Base-by-base conservation (phyloP, 2,329 filamentous ascomycete species). In the Hypoxylon sp. region DNA sequence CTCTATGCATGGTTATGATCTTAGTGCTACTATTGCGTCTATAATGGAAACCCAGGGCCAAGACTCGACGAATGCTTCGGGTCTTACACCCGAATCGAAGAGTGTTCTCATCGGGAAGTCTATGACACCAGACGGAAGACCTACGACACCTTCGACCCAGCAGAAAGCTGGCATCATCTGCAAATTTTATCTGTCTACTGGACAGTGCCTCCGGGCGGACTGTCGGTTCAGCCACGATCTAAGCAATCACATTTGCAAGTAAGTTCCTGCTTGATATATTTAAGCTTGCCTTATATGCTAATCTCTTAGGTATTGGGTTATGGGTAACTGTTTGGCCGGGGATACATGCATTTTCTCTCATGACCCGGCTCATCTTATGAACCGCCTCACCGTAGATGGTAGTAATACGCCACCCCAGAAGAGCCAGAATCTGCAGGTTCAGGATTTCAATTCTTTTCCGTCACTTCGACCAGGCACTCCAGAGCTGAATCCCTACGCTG, bases 221-320 rank as follows among this genome's bases (percentile, higher is more conserved):
- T 99, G 96, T 79, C 91, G 95, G 63, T 99, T 98, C 80, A 97
- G 94, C 73, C 96, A 99, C 80, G 95, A 99, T 79, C 87, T 97
- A 48, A 97, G 93, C 77, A 97, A 93, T 76, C 96, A 98, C 75
- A 87, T 99, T 68, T 99, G 96, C 94, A 98, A 98, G 93, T 97
- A 85, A 86, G 93, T 91, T 45, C 57, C 50, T 17, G 25, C 23
- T 52, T 28, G 2, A 17, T 3, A 11, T 17, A 58, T 23, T 23
- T 7, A 11, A 50, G 10, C 11, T 14, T 28, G 2, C 19, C 69
- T 48, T 72, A 93, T 91, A 78, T 79, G 97, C 93, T 70, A 61
- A 59, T 57, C 51, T 58, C 59, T 48, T 75, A 96, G 93, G 78
- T 98, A 98, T 79, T 99, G 94, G 93, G 87, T 99, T 58, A 93